Evolutionary conservation across 2,329 filamentous ascomycete genomes (phyloP).

Genomic region (Trichoderma koningiopsis): DNA sequence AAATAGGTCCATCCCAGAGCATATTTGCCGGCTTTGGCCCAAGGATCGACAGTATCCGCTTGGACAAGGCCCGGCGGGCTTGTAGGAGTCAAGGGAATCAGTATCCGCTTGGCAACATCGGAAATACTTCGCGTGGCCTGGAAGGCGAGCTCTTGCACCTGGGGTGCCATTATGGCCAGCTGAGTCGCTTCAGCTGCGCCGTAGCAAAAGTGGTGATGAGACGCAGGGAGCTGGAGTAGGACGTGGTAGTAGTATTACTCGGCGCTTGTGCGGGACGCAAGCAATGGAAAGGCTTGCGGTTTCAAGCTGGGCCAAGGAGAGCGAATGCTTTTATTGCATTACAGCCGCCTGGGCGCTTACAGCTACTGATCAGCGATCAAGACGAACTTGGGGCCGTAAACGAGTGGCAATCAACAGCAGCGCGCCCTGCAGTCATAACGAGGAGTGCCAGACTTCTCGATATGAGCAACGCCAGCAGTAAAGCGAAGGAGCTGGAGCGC

Average conservation of each 20-base stretch:
- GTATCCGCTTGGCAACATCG: constrained; percentile 56
- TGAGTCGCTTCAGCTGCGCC: constrained; percentile 29
- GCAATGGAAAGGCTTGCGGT: constrained; percentile 28
- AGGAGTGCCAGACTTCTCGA: constrained; percentile 36
- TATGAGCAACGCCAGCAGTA: constrained; percentile 15
- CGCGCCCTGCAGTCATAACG: constrained; percentile 19
- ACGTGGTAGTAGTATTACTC: constrained; percentile 1
- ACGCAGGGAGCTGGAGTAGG: constrained; percentile 29
- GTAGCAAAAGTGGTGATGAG: constrained; percentile 31
- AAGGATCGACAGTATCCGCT: constrained; percentile 72
- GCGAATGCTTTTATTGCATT: constrained; percentile 24
- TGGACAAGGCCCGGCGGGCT: constrained; percentile 64
- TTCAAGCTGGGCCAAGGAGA: constrained; percentile 21
- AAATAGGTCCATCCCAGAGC: constrained; percentile 88
- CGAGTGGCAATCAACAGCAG: constrained; percentile 8
- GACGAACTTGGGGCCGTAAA: constrained; percentile 3
- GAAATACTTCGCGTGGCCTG: constrained; percentile 41
- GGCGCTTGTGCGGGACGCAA: constrained; percentile 31
- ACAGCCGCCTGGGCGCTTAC: constrained; percentile 19
- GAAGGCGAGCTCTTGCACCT: constrained; percentile 37
- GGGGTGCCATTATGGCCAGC: constrained; percentile 46
- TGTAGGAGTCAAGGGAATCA: constrained; percentile 60
- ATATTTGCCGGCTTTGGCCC: constrained; percentile 81
- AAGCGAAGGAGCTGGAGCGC: constrained; percentile 27
- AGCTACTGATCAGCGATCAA: constrained; percentile 13